Evolutionary conservation across 768 basidiomycete genomes (phyloP).

Genomic region (Trametes punicea): DNA sequence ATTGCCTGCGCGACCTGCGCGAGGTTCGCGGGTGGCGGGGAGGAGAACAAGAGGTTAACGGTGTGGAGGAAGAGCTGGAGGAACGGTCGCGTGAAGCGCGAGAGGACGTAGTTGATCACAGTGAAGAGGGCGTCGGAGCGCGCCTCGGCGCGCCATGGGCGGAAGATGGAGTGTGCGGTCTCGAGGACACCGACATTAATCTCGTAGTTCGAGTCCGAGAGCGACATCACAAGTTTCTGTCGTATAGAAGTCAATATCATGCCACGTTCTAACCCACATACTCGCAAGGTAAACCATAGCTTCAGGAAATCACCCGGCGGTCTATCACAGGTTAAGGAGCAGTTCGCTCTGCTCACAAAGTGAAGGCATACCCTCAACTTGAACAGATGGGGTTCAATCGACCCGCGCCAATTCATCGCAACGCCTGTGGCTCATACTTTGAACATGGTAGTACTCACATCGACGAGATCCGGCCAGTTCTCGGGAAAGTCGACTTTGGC

Average conservation of each 20-base stretch:
- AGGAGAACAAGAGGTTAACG: slow-evolving; percentile 47
- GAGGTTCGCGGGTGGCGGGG: slow-evolving; percentile 34
- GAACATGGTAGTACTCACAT: slow-evolving; percentile 80
- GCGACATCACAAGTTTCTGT: slow-evolving; percentile 84
- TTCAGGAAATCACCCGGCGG: too few species aligned
- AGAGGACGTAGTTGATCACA: slow-evolving; percentile 88
- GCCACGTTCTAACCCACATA: too few species aligned
- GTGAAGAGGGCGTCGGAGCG: slow-evolving; percentile 83
- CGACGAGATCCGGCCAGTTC: slow-evolving; percentile 85
- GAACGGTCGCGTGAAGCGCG: slow-evolving; percentile 80
- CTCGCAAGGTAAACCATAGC: too few species aligned
- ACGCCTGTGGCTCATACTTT: too few species aligned
- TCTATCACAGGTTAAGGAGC: too few species aligned
- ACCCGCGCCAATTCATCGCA: too few species aligned
- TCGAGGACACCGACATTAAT: slow-evolving; percentile 88
- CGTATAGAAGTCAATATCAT: not conserved
- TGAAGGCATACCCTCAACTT: too few species aligned
- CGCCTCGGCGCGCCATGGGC: slow-evolving; percentile 87
- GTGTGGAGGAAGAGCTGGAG: slow-evolving; percentile 77
- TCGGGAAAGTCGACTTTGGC: slow-evolving; percentile 90
- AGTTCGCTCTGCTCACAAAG: too few species aligned
- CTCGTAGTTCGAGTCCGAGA: slow-evolving; percentile 78
- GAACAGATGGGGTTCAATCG: too few species aligned
- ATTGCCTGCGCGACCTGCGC: slow-evolving; percentile 68
- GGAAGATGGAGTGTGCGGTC: slow-evolving; percentile 95